Base-by-base conservation (phyloP, 164 flowering plant genomes). In the Hamamelis virginiana region DNA sequence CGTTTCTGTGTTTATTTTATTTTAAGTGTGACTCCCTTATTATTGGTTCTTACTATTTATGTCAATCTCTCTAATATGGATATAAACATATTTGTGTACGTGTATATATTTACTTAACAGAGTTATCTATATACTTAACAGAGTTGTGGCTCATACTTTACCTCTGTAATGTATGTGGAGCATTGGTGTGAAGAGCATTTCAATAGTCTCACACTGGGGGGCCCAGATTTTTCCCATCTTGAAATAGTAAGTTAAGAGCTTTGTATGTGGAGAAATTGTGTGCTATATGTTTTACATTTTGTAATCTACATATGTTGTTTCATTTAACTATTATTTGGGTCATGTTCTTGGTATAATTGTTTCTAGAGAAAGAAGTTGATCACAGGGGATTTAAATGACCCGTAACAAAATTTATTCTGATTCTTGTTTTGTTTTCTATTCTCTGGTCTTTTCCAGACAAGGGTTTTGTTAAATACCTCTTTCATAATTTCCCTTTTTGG, bases 131-230 rank as follows among this genome's bases (percentile, higher is more conserved):
- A 14, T 64, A 14, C 16, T 67, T 81, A 65, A 65, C 85, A 95
- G 99, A 73, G 64, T 58, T 92, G 90, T 86, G 98, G 98, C 19
- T 82, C 94, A 21, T 93, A 87, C 82, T 93, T 96, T 69, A 89
- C 99, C 18, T 78, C 99, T 63, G 77, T 90, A 44, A 71, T 96
- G 88, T 96, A 96, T 70, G 93, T 96, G 76, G 99, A 96, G 78
- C 84, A 93, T 74, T 96, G 99, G 99, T 96, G 98, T 82, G 94
- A 90, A 76, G 96, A 92, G 68, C 78, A 89, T 74, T 92, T 90
- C 72, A 82, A 79, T 4, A 47, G 75, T 73, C 87, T 96, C 66
- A 84, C 87, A 4, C 72, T 96, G 62, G 99, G 99, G 53, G 80
- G 72, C 67, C 99, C 99, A 38, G 95, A 92, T 80, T 92, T 96